Evolutionary conservation across 306 rosid genomes (phyloP).

Genomic region (Cucumis melo): DNA sequence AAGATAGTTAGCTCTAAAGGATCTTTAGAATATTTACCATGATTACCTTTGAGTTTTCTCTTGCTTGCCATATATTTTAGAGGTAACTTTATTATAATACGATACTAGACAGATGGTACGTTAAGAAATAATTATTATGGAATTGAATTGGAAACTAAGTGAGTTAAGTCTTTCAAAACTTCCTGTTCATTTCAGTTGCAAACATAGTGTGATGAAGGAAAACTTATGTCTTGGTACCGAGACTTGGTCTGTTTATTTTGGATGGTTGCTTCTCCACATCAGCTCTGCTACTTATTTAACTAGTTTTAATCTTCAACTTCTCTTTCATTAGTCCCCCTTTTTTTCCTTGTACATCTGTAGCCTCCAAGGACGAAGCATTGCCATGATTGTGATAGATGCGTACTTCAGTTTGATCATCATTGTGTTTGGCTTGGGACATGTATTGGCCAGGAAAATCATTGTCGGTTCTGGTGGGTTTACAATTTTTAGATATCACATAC

Average conservation of each 20-base stretch:
- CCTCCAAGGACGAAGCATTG: conserved; percentile 97
- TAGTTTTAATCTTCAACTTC: not conserved
- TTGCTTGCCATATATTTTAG: not conserved
- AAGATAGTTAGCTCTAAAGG: not conserved
- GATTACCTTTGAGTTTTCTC: not conserved
- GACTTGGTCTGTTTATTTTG: not conserved
- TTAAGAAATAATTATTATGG: not conserved
- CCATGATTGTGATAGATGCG: conserved; percentile 90
- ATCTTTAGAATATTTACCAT: not conserved
- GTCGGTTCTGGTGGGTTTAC: conserved; percentile 84
- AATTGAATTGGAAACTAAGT: not conserved
- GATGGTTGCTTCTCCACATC: not conserved
- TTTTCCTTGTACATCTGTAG: conserved; percentile 29
- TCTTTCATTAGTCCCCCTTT: not conserved
- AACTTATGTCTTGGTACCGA: not conserved
- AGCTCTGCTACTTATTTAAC: not conserved
- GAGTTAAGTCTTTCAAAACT: not conserved
- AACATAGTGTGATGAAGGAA: not conserved
- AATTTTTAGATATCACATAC: not conserved
- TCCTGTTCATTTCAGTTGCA: conserved; percentile 2
- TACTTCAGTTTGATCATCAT: conserved; percentile 98
- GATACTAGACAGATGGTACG: not conserved
- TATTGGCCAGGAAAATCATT: conserved; percentile 89
- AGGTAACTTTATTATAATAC: not conserved
- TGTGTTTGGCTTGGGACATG: conserved; percentile 99